Base-by-base conservation (phyloP, 768 basidiomycete genomes). In the Kwoniella sp. region DNA sequence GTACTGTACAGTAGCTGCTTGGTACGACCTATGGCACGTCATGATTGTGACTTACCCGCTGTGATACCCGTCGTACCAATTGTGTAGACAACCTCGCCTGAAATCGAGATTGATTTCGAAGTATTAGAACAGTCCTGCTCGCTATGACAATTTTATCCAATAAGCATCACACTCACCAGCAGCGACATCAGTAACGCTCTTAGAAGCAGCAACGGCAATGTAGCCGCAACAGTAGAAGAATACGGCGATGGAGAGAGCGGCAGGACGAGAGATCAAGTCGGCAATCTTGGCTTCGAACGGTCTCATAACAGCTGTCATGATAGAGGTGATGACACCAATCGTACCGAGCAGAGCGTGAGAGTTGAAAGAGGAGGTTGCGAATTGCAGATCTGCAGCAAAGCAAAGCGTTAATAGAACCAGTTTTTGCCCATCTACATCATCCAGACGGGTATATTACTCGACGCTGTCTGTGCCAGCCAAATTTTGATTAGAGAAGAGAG, bases 331-430 rank as follows among this genome's bases (percentile, higher is more conserved):
- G 54, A 80, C 71, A 19, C 52, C 57, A 27, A 79, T 74, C 4
- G 77, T 74, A 1, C 72, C 71, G n/a, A 80, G 68, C 10, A 68
- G 40, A 22, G 77, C 69, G 63, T 80, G 78, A 46, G 65, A 55
- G n/a, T 65, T 60, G 65, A 76, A 79, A 19, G 62, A 49, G 6
- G 73, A 76, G 0, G 77, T 79, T 13, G 80, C 78, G 47, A 72
- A 79, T 29, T 25, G 40, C 4, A 37, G 48, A 26, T 56, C 54
- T 67, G 22, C 9, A 22, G 21, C 25, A 9, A 29, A n/a, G 9
- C 9, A n/a, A 10, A 36, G 2, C 7, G 54, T 19, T 27, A n/a
- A 24, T 13, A 37, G 27, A 25, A 22, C 21, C 22, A 26, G 26
- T n/a, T n/a, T n/a, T n/a, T n/a, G n/a, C n/a, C n/a, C n/a, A n/a